phyloP scores from a whole-genome alignment of 148 eudicot genomes.

The Vaccinium corymbosum region DNA sequence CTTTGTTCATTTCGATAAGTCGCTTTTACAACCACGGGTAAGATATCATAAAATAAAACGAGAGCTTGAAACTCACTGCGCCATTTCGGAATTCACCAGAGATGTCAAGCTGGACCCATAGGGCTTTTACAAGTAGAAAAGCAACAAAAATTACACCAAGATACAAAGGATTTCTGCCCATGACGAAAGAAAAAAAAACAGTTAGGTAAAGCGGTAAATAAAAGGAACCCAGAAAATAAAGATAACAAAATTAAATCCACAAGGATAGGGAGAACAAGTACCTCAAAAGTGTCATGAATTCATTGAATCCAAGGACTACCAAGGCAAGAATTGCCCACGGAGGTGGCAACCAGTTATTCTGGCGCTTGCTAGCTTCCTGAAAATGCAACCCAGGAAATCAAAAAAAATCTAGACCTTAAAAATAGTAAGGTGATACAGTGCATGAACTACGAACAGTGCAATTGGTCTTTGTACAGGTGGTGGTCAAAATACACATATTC shows the following conservation, averaged over 20 bases:
- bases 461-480: neutral
- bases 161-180: constrained; percentile 89
- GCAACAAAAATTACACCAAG: constrained; percentile 69
- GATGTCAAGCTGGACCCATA: constrained; percentile 96
- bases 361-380: constrained; percentile 94
- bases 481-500: neutral
- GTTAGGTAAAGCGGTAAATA: neutral
- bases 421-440: neutral
- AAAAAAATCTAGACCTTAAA: constrained; percentile 4
- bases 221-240: neutral
- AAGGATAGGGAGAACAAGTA: constrained; percentile 20
- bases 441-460: neutral
- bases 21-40: neutral
- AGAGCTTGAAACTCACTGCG: constrained; percentile 51
- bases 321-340: constrained; percentile 97
- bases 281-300: constrained; percentile 97
- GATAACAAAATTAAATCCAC: neutral
- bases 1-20: neutral
- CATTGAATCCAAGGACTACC: constrained; percentile 82
- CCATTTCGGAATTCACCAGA: constrained; percentile 83
- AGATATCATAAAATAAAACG: neutral
- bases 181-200: constrained; percentile 5
- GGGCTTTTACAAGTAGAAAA: constrained; percentile 71
- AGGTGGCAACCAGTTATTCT: constrained; percentile 97
- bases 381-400: constrained; percentile 19